Conservation (phyloP, 495 filamentous ascomycete genomes). For the Hyaloscypha hepaticicola region DNA sequence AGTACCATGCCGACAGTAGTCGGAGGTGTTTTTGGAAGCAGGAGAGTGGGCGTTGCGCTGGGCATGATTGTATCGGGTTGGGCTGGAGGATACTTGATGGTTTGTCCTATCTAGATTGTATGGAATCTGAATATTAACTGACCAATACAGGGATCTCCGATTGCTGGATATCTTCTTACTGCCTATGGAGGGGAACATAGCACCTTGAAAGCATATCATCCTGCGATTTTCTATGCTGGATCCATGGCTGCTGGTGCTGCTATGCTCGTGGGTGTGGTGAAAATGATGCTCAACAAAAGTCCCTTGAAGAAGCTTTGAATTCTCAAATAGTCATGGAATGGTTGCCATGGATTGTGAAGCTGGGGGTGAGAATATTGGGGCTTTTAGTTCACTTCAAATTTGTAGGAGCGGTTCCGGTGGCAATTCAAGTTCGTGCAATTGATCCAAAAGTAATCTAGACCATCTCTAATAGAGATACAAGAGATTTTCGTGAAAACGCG, state of each 20-base stretch:
- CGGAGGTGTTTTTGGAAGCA: slow-evolving; percentile 54
- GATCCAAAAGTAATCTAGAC: background rate
- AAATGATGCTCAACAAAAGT: slow-evolving; percentile 33
- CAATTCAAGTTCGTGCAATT: background rate
- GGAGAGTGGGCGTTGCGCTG: slow-evolving; percentile 55
- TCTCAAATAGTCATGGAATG: too few relatives aligned
- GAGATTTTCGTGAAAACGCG: background rate
- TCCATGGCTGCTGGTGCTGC: slow-evolving; percentile 38
- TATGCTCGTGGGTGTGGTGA: slow-evolving; percentile 30
- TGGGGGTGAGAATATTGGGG: too few relatives aligned
- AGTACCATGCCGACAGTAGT: slow-evolving; percentile 64
- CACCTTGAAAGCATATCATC: slow-evolving; percentile 50
- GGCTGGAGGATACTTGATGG: slow-evolving; percentile 58
- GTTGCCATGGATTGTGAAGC: too few relatives aligned
- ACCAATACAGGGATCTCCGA: slow-evolving; percentile 49
- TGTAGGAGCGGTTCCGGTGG: background rate
- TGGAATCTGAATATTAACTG: background rate
- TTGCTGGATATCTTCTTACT: slow-evolving; percentile 57
- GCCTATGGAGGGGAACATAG: slow-evolving; percentile 49
- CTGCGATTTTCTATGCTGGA: slow-evolving; percentile 59
- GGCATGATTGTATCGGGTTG: slow-evolving; percentile 62
- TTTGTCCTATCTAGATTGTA: slow-evolving; percentile 26
- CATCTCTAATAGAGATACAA: background rate
- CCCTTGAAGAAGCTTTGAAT: slow-evolving; percentile 37
- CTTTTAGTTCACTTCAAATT: too few relatives aligned